Base-by-base conservation (phyloP, 1,284 basidiomycete genomes). In the Ustilago sp. region DNA sequence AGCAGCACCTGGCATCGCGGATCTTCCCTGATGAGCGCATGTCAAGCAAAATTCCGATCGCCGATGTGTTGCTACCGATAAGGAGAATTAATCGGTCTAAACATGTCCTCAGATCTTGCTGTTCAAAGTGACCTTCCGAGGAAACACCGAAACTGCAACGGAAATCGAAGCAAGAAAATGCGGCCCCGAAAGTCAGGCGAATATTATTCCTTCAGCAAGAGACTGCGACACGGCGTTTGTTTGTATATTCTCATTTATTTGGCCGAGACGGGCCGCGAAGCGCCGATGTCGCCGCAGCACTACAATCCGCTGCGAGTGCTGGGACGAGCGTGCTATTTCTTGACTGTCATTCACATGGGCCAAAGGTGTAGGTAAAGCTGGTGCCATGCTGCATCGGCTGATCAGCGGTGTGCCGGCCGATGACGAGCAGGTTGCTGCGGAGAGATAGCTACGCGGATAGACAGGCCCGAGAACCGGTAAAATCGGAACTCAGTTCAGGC, bases 161-260 rank as follows among this genome's bases (percentile, higher is more conserved):
- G 28, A 45, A 45, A 45, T 45, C 15, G 7, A 15, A 7, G 41
- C n/a, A 17, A 45, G 9, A 32, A 50, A 50, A 11, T 32, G 48
- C 23, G 48, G 48, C 48, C 11, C 48, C 48, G 8, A 50, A 50
- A 50, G 48, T 31, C 28, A 6, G 4, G 48, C 48, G 31, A 19
- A 50, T 13, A 23, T 28, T 28, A 48, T 48, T 23, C 47, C 8
- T 7, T 8, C 5, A 11, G 47, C 23, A 48, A 8, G 12, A n/a
- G 51, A 45, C 41, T 34, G 50, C 32, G 50, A 52, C 32, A 35
- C 11, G 52, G 56, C 56, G 56, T 58, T 58, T 58, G 56, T 48
- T 58, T 48, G 56, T 41, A 17, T 41, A 17, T 41, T 41, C 58
- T 12, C 11, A 5, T 51, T 4, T 36, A 31, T 58, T 32, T 36